Percentiles rank a stretch among this genome's conserved stretches.
Evolutionary conservation across 352 stramenopile species (phyloP).

Genomic region (Thraustotheca clavata): DNA sequence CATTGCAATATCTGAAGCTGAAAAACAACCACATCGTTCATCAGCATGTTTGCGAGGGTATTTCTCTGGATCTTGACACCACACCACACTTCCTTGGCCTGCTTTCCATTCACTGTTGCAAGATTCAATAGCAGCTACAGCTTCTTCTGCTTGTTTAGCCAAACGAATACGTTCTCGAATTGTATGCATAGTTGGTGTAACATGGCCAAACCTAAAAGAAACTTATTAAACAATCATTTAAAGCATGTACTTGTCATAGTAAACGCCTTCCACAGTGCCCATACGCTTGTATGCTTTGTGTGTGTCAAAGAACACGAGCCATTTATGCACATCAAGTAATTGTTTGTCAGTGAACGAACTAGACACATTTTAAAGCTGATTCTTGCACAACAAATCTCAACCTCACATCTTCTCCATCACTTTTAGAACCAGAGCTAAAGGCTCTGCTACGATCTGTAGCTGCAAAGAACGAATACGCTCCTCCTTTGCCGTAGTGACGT

Average conservation of each 20-base stretch:
- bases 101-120: slow-evolving; percentile 20
- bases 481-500: not conserved
- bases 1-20: not conserved
- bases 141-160: not conserved
- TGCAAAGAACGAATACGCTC: slow-evolving; percentile 12
- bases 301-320: slow-evolving; percentile 10
- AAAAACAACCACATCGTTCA: slow-evolving; percentile 9
- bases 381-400: not conserved
- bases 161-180: slow-evolving; percentile 8
- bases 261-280: slow-evolving; percentile 17
- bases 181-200: not conserved
- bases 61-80: slow-evolving; percentile 7
- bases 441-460: slow-evolving; percentile 15
- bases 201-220: slow-evolving; percentile 7
- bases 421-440: slow-evolving; percentile 5
- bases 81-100: not conserved
- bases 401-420: slow-evolving; percentile 14
- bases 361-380: not conserved
- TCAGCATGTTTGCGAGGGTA: not conserved
- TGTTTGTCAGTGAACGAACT: slow-evolving; percentile 7
- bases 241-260: slow-evolving; percentile 19
- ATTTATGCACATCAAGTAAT: slow-evolving; percentile 13
- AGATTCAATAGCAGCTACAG: not conserved
- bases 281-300: slow-evolving; percentile 12
- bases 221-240: not conserved